Evolutionary conservation across 2,329 filamentous ascomycete species (phyloP).

Genomic region (Aspergillus tanneri): DNA sequence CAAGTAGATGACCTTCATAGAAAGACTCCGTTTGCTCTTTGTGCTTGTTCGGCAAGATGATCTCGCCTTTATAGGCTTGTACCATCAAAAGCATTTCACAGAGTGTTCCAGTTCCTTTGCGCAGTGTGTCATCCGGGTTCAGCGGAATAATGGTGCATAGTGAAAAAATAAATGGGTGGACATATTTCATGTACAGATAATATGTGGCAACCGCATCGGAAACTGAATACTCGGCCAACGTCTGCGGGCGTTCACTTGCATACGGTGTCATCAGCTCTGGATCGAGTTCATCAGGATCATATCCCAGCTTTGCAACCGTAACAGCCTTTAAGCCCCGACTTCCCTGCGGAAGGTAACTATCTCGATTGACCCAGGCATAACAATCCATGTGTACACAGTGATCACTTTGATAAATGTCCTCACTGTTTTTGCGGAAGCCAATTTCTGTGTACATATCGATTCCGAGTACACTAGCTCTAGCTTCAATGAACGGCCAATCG

Average conservation of each 20-base stretch:
- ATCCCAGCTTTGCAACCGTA: conserved; percentile 95
- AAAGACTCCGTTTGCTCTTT: conserved; percentile 87
- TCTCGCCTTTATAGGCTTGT: conserved; percentile 87
- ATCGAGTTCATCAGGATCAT: conserved; percentile 96
- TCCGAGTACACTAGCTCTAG: conserved; percentile 85
- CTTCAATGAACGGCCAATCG: conserved; percentile 99
- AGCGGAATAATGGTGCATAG: conserved; percentile 94
- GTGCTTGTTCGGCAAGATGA: conserved; percentile 95
- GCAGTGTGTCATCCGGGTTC: conserved; percentile 84
- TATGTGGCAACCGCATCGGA: conserved; percentile 99
- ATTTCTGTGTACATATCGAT: conserved; percentile 99
- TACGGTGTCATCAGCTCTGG: conserved; percentile 94
- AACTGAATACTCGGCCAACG: conserved; percentile 94
- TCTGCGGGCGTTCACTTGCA: conserved; percentile 86
- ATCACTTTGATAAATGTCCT: conserved; percentile 94
- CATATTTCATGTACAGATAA: conserved; percentile 99
- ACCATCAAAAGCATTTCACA: conserved; percentile 99
- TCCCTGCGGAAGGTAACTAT: conserved; percentile 95
- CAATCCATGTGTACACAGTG: conserved; percentile 99
- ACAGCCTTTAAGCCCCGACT: conserved; percentile 97
- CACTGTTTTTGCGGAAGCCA: conserved; percentile 89
- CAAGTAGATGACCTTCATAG: conserved; percentile 92
- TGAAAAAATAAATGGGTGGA: conserved; percentile 99
- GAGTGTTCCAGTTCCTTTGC: conserved; percentile 96
- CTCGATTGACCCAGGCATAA: conserved; percentile 97